phyloP scores from a whole-genome alignment of 345 rosid genomes.

The Draba incana region DNA sequence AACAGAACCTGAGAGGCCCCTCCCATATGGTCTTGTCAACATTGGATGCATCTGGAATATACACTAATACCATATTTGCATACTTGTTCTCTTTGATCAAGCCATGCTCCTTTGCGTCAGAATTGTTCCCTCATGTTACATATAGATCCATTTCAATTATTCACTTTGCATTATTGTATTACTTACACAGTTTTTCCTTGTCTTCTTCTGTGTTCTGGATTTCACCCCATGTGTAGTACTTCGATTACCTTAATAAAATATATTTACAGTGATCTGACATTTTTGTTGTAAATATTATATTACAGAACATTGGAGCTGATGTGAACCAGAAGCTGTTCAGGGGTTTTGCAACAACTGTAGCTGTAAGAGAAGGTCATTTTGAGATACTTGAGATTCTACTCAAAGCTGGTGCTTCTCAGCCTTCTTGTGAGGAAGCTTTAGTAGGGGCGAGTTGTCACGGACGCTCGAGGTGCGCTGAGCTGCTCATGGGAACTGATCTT shows the following conservation, averaged over 20 bases:
- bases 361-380: slow-evolving; percentile 85
- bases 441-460: slow-evolving; percentile 87
- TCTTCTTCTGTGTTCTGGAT: slow-evolving; percentile 29
- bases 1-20: slow-evolving; percentile 43
- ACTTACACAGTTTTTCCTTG: slow-evolving; percentile 19
- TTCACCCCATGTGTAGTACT: slow-evolving; percentile 31
- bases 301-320: slow-evolving; percentile 88
- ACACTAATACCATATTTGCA: slow-evolving; percentile 32
- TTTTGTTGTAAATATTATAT: slow-evolving; percentile 15
- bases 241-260: not conserved
- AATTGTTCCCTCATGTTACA: slow-evolving; percentile 41
- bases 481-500: slow-evolving; percentile 86
- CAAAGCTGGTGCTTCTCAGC: slow-evolving; percentile 90
- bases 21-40: slow-evolving; percentile 39
- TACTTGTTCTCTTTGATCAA: slow-evolving; percentile 29
- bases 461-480: slow-evolving; percentile 62
- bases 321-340: slow-evolving; percentile 91
- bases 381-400: slow-evolving; percentile 85
- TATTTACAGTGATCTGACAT: slow-evolving; percentile 27
- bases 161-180: slow-evolving; percentile 35
- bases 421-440: slow-evolving; percentile 93
- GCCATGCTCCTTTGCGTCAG: slow-evolving; percentile 45
- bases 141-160: slow-evolving; percentile 33
- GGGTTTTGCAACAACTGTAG: slow-evolving; percentile 91
- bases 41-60: slow-evolving; percentile 33